Percentiles rank a stretch among this genome's conserved stretches.
These are phyloP conservation scores for Logfia minima DNA, from an alignment of 129 eudicot genomes.

Conservation along the genomic window DNA sequence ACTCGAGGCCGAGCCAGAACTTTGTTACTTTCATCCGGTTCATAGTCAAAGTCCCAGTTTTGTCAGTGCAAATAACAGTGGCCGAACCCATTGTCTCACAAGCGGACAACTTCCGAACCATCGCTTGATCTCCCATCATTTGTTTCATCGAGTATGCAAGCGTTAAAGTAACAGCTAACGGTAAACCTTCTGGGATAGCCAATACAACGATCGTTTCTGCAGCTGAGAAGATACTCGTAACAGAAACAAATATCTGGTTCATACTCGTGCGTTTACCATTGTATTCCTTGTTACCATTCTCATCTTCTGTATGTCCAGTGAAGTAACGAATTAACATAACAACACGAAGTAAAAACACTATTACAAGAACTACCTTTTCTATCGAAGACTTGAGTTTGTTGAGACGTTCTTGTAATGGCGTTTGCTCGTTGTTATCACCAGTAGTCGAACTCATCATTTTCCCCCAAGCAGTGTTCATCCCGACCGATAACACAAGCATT, in stretches of 20 bases:
- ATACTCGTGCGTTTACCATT: slow-evolving; percentile 36
- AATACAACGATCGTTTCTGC: slow-evolving; percentile 90
- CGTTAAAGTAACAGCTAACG: slow-evolving; percentile 78
- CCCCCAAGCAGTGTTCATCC: slow-evolving; percentile 81
- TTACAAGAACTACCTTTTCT: slow-evolving; percentile 71
- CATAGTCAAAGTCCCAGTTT: slow-evolving; percentile 79
- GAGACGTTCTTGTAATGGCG: slow-evolving; percentile 72
- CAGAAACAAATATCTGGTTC: slow-evolving; percentile 48
- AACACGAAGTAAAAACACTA: slow-evolving; percentile 58
- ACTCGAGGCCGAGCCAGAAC: slow-evolving; percentile 60
- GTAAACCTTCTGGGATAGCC: slow-evolving; percentile 86
- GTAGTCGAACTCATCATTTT: slow-evolving; percentile 81
- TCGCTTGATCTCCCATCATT: slow-evolving; percentile 91
- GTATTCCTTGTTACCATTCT: slow-evolving; percentile 45
- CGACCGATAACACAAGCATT: slow-evolving; percentile 73
- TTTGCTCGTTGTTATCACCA: slow-evolving; percentile 53
- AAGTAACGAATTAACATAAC: slow-evolving; percentile 71
- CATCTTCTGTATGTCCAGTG: slow-evolving; percentile 62
- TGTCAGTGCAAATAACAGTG: slow-evolving; percentile 81
- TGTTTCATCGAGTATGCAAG: slow-evolving; percentile 88
- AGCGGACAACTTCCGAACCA: slow-evolving; percentile 85
- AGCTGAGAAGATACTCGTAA: slow-evolving; percentile 61
- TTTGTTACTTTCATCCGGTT: slow-evolving; percentile 79
- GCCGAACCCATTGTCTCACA: slow-evolving; percentile 97
- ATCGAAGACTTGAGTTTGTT: slow-evolving; percentile 68